Percentiles rank a stretch among this genome's conserved stretches.
These are phyloP conservation scores for Knoxdaviesia capensis DNA, from an alignment of 2,329 filamentous ascomycete species.

Conservation along the genomic window DNA sequence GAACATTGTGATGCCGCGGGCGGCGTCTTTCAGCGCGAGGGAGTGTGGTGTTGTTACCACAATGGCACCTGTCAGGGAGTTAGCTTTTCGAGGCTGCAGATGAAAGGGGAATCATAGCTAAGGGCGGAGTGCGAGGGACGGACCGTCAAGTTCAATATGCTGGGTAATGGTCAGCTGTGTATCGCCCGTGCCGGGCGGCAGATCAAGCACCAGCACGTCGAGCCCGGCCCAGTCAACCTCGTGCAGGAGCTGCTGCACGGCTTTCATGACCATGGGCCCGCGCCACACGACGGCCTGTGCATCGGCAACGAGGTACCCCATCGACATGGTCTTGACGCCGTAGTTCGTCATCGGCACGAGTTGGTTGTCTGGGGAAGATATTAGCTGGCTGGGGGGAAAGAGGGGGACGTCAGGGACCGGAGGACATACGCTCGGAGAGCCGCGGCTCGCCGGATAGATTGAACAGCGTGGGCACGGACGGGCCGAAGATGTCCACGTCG, in stretches of 20 bases:
- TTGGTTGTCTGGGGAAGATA: constrained; percentile 39
- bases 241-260: constrained; percentile 83
- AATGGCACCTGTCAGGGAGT: constrained; percentile 36
- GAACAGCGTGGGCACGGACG: constrained; percentile 79
- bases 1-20: constrained; percentile 88
- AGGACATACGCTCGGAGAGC: constrained; percentile 44
- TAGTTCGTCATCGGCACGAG: constrained; percentile 82
- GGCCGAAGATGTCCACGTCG: constrained; percentile 92
- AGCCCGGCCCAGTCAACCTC: constrained; percentile 86
- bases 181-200: constrained; percentile 89
- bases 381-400: neutral
- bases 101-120: neutral
- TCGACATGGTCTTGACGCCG: constrained; percentile 94
- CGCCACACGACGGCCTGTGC: constrained; percentile 81
- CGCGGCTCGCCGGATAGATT: constrained; percentile 63
- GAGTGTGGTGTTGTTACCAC: constrained; percentile 91
- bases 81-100: neutral
- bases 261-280: constrained; percentile 94
- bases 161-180: constrained; percentile 95
- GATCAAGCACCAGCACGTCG: constrained; percentile 73
- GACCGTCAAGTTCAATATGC: constrained; percentile 72
- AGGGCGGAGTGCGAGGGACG: constrained; percentile 6
- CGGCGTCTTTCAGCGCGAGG: constrained; percentile 74
- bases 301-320: constrained; percentile 77
- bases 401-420: neutral